Evolutionary conservation across 2,329 filamentous ascomycete species (phyloP), one percentile per base, ranked within the genome.

Genomic region (Fusarium buharicum): DNA sequence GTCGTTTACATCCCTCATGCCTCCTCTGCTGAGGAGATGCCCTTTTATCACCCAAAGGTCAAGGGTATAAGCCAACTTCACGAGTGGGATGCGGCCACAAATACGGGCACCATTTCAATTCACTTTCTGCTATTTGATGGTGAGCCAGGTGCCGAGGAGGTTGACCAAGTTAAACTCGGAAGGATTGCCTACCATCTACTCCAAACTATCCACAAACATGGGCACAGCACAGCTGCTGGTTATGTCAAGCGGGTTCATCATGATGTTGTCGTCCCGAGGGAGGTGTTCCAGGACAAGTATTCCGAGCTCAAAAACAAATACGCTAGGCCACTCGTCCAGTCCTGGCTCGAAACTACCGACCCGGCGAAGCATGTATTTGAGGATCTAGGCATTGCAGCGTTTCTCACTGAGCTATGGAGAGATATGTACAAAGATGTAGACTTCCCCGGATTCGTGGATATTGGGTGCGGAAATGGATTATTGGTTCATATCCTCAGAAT

Each of bases 301-400:
- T 83, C 89, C 0, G 80, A 82, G 16, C 82, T 99, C 7, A 98
- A 98, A 77, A 80, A 85, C 49, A 90, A 85, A 67, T 93, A 98
- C 73, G 92, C 92, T 1, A 84, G 85, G 17, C 70, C 76, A 1
- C 78, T 99, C 12, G 89, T 93, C 13, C 76, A 85, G n/a, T 79
- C 77, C 2, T 99, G 94, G 95, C 88, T 87, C 13, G 95, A 98
- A 78, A 84, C 84, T 47, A 98, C 93, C 0, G 93, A 96, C 72
- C 91, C 93, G 0, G 81, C 81, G 14, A 99, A 98, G 74, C 93
- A 98, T 72, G 92, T 98, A 3, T 98, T 97, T 75, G 95, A 99
- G 73, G 94, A 98, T 72, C 78, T 99, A 17, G 85, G 87, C 4
- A 97, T 99, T 61, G 91, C 94, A 0, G 91, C 94, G 0, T 99